Base-by-base conservation (phyloP, 2,329 filamentous ascomycete species). In the Ceratocystis eucalypticola region DNA sequence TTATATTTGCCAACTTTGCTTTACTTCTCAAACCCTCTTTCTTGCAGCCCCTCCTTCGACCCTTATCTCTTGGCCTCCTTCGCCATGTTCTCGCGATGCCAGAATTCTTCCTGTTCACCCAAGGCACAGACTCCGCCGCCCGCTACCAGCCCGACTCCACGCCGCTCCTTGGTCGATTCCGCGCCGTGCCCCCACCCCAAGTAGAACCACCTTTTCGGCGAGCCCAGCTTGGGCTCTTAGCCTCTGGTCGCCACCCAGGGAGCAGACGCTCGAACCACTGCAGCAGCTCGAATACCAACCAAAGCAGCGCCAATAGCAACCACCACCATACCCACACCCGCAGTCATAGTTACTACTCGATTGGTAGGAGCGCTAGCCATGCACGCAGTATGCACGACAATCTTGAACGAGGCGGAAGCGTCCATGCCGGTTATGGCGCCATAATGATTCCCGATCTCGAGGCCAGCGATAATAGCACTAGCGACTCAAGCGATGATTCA, bases 91-190 rank as follows among this genome's bases (percentile, higher is more conserved):
- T 44, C 37, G 68, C 69, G 68, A 86, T 87, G 84, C 82, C 84
- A 72, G 79, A 80, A 72, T 85, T 87, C 78, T 87, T 88, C 76
- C 79, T 81, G 73, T 88, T 88, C 75, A 84, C 84, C 69, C 84
- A 84, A 72, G 85, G 84, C 74, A 80, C 77, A 71, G 85, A 87
- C 75, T 80, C 83, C 69, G 80, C 78, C 71, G 76, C 78, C 68
- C 78, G 78, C 63, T 74, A 76, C 68, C 78, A 78, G 67, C 77
- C 77, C 70, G 81, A 86, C 71, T 76, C 82, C 53, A 82, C 84
- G 20, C 84, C 85, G 28, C 75, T 87, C 7, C 80, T 87, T 1
- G 85, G 85, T 69, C 82, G 85, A 48, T 88, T 85, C 75, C 83
- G 84, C 69, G 85, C 84, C 68, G 83, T 87, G 20, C 83, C 82